Evolutionary conservation across 2,329 filamentous ascomycete genomes (phyloP), one percentile per base, ranked within the genome.

Genomic region (Fusarium sp.): DNA sequence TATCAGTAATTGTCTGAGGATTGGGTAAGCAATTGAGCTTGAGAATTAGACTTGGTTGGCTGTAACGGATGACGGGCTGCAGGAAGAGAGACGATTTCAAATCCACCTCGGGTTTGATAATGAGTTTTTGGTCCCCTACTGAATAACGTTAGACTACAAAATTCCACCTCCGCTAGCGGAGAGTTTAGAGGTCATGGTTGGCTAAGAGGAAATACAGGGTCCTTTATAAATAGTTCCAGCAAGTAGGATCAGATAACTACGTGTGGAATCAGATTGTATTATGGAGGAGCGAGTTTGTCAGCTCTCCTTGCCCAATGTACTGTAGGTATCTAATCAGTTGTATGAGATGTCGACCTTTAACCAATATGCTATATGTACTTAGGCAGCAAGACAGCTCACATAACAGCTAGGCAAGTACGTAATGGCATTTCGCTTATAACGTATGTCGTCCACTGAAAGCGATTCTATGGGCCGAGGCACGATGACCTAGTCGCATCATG

Each of bases 1-100:
- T 23, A 23, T 45, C 43, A 46, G 53, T 9, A 14, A 23, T 43
- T 29, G 17, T 25, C 19, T 37, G 55, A 49, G 42, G 50, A 57
- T 63, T 69, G 64, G 53, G 66, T 69, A 69, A 69, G 62, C 66
- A 68, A 61, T 43, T 27, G 32, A 37, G 36, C 47, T 47, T 43
- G n/a, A 31, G 17, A 36, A 27, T 44, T 21, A 33, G 46, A 32
- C 29, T 52, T 62, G 58, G 58, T 61, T 62, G 47, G 46, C 39
- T 39, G 25, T 23, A 42, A 52, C 32, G 27, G 36, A 62, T 62
- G 39, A 33, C 39, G 38, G 58, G 60, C 61, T 58, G 65, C 58
- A 59, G 53, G 49, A 50, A 35, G 50, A 37, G 23, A 37, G 35
- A 48, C 57, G 67, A 69, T 69, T 69, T 59, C 54, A 65, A 69